Evolutionary conservation across 176 grass and related monocot genomes (phyloP).

Genomic region (Neostapfia colusana): DNA sequence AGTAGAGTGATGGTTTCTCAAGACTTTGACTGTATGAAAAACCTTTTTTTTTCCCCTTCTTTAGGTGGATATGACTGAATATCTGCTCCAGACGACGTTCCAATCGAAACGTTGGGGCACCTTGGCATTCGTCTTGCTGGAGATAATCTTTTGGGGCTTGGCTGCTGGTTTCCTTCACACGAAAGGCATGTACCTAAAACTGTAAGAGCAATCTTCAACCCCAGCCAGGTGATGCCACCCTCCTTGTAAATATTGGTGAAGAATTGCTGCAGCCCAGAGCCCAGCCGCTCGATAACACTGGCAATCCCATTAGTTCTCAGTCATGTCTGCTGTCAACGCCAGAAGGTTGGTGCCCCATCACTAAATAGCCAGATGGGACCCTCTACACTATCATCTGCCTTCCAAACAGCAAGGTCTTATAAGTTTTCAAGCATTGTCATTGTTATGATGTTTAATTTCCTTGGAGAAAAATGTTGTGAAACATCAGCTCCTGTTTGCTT

Average conservation of each 20-base stretch:
- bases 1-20: background rate
- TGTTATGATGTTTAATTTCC: too few species aligned
- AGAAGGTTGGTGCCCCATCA: too few species aligned
- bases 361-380: too few species aligned
- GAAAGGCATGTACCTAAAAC: constrained; percentile 78
- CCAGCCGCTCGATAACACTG: too few species aligned
- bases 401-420: too few species aligned
- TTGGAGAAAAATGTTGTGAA: too few species aligned
- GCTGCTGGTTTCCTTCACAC: constrained; percentile 63
- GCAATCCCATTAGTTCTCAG: too few species aligned
- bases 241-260: background rate
- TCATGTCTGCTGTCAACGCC: too few species aligned
- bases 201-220: constrained; percentile 34
- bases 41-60: background rate
- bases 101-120: constrained; percentile 75
- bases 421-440: too few species aligned
- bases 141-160: constrained; percentile 90
- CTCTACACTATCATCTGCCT: too few species aligned
- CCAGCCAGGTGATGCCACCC: background rate
- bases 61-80: constrained; percentile 77
- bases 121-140: constrained; percentile 65
- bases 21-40: background rate
- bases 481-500: too few species aligned
- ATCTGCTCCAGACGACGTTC: constrained; percentile 51
- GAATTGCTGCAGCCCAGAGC: background rate